Percentiles rank a stretch among this genome's conserved stretches.
Conservation (phyloP, 768 basidiomycete genomes). For the Xerocomellus chrysenteron region DNA sequence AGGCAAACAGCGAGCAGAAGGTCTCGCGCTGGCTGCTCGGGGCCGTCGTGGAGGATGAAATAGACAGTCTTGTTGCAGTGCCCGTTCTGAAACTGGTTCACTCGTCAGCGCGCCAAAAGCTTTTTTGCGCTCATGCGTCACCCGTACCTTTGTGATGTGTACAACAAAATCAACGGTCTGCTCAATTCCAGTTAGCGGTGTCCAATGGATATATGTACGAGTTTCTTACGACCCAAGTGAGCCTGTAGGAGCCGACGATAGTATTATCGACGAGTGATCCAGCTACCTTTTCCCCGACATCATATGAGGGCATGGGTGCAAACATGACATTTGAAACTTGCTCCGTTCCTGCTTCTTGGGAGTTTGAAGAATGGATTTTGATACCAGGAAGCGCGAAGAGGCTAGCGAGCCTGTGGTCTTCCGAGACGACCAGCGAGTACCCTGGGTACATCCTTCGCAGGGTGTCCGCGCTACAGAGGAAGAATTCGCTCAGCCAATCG, state of each 20-base stretch:
- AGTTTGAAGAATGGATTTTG: slow-evolving; percentile 42
- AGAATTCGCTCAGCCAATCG: background rate
- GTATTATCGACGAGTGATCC: slow-evolving; percentile 56
- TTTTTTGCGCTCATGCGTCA: background rate
- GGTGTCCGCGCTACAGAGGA: slow-evolving; percentile 37
- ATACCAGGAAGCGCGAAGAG: slow-evolving; percentile 54
- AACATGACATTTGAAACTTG: slow-evolving; percentile 52
- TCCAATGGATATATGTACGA: background rate
- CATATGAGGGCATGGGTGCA: slow-evolving; percentile 40
- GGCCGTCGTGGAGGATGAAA: slow-evolving; percentile 63
- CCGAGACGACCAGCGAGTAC: slow-evolving; percentile 56
- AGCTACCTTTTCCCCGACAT: slow-evolving; percentile 35
- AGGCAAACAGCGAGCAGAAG: slow-evolving; percentile 54
- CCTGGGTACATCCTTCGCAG: slow-evolving; percentile 61
- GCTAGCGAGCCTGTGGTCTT: slow-evolving; percentile 44
- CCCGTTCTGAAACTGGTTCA: slow-evolving; percentile 30
- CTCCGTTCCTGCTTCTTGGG: slow-evolving; percentile 46
- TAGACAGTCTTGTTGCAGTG: slow-evolving; percentile 31
- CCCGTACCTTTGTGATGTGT: slow-evolving; percentile 48
- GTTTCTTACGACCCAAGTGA: slow-evolving; percentile 57
- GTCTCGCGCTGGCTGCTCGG: slow-evolving; percentile 48
- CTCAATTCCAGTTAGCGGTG: slow-evolving; percentile 1
- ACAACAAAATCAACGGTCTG: slow-evolving; percentile 59
- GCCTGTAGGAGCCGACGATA: slow-evolving; percentile 52
- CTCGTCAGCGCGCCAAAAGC: background rate